These are phyloP conservation scores for Eutrema heterophyllum DNA, from an alignment of 345 rosid genomes.

Conservation along the genomic window DNA sequence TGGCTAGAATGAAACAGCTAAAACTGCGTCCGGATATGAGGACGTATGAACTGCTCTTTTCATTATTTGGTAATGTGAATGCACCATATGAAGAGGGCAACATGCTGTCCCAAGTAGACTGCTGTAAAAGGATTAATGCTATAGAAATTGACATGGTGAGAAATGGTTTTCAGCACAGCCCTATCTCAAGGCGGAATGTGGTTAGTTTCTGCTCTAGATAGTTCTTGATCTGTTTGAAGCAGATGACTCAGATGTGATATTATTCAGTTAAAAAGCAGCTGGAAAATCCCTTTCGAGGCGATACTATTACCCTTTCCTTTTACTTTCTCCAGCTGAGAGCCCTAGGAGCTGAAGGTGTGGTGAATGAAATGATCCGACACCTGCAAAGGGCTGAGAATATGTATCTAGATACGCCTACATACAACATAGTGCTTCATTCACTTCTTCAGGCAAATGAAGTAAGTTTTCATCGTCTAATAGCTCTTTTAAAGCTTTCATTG, in stretches of 20 bases:
- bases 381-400: constrained; percentile 48
- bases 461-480: constrained; percentile 26
- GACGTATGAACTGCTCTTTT: constrained; percentile 71
- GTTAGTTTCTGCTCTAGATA: constrained; percentile 36
- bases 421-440: constrained; percentile 58
- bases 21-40: constrained; percentile 50
- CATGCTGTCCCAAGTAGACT: constrained; percentile 51
- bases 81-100: constrained; percentile 67
- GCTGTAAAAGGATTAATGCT: constrained; percentile 58
- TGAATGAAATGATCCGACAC: constrained; percentile 48
- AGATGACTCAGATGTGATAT: neutral
- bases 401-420: constrained; percentile 41
- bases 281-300: neutral
- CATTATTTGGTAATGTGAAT: constrained; percentile 65
- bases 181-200: constrained; percentile 53
- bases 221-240: neutral
- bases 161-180: constrained; percentile 66
- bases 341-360: constrained; percentile 78
- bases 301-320: neutral
- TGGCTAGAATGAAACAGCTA: constrained; percentile 65
- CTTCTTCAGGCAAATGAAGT: constrained; percentile 62
- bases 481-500: constrained; percentile 10
- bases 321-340: constrained; percentile 56
- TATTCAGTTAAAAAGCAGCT: neutral
- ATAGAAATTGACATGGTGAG: constrained; percentile 71